Evolutionary conservation across 2,329 filamentous ascomycete species (phyloP).

Genomic region (Ophiosphaerella narmari): DNA sequence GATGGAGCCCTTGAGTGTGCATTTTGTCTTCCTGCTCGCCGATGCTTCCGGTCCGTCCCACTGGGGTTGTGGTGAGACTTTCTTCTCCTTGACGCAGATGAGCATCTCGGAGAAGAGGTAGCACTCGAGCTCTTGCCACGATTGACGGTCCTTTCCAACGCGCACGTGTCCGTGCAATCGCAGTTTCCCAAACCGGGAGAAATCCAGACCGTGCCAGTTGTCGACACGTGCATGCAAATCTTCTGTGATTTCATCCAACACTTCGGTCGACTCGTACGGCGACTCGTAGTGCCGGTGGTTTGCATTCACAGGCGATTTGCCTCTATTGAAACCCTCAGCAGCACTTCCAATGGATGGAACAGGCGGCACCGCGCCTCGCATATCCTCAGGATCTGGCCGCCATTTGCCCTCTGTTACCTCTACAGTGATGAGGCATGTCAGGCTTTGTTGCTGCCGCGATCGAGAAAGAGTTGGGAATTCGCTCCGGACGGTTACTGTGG

Average conservation of each 20-base stretch:
- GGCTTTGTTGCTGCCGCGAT: slow-evolving; percentile 89
- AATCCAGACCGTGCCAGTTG: slow-evolving; percentile 97
- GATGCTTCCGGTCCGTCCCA: slow-evolving; percentile 65
- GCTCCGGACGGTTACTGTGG: slow-evolving; percentile 90
- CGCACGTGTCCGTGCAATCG: slow-evolving; percentile 86
- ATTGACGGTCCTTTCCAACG: slow-evolving; percentile 93
- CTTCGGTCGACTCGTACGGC: slow-evolving; percentile 76
- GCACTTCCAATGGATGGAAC: slow-evolving; percentile 56
- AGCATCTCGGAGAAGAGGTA: slow-evolving; percentile 98
- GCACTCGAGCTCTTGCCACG: slow-evolving; percentile 97
- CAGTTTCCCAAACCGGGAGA: slow-evolving; percentile 89
- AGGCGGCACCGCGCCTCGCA: slow-evolving; percentile 57
- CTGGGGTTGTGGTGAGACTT: slow-evolving; percentile 63
- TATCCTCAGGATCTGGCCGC: slow-evolving; percentile 81
- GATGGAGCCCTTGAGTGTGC: slow-evolving; percentile 94
- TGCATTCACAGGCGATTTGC: slow-evolving; percentile 64
- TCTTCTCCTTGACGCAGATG: slow-evolving; percentile 99
- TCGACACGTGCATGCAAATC: slow-evolving; percentile 86
- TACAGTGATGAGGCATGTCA: slow-evolving; percentile 92
- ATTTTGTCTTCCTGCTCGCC: slow-evolving; percentile 68
- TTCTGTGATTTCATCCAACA: slow-evolving; percentile 83
- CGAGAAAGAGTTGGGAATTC: slow-evolving; percentile 94
- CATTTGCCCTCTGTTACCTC: slow-evolving; percentile 94
- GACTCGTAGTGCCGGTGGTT: slow-evolving; percentile 39
- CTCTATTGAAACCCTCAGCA: slow-evolving; percentile 51